Conservation (phyloP, 176 grass and related monocot genomes). For the Aegilops sharonensis region DNA sequence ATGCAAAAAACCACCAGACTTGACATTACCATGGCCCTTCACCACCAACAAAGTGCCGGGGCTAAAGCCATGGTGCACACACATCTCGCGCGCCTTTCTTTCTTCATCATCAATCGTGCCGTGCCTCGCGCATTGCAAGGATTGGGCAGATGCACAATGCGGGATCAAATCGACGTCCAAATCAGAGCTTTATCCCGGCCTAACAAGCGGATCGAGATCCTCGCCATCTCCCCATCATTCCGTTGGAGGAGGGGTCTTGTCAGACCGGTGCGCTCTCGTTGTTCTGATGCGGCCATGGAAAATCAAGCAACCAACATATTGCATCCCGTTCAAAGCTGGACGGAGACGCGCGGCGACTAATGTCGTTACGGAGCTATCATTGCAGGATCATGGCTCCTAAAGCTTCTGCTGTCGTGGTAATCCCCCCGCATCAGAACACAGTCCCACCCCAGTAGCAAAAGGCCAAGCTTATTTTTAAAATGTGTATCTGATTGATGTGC, state of each 20-base stretch:
- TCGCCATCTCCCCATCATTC: background rate
- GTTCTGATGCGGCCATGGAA: background rate
- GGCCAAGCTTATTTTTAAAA: too few species aligned
- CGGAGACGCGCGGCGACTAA: background rate
- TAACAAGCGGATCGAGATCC: constrained; percentile 13
- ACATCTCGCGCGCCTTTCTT: background rate
- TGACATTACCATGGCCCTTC: background rate
- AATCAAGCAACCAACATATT: background rate
- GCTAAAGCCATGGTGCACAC: background rate
- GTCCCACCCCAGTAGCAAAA: background rate
- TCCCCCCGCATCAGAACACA: background rate
- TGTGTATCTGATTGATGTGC: background rate
- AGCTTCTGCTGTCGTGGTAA: background rate
- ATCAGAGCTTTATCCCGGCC: background rate
- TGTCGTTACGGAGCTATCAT: background rate
- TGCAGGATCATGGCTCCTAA: background rate
- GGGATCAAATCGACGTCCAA: constrained; percentile 24
- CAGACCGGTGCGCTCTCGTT: background rate
- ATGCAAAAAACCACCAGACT: background rate
- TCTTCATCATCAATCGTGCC: background rate
- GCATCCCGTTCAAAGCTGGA: constrained; percentile 7
- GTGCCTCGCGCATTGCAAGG: background rate
- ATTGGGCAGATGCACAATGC: background rate
- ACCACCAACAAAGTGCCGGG: background rate
- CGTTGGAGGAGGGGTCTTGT: constrained; percentile 10